A percentile compares a stretch with the other conserved stretches of the same genome.
Conservation (phyloP, 805 yeast species). For the Zygosaccharomyces rouxii region DNA sequence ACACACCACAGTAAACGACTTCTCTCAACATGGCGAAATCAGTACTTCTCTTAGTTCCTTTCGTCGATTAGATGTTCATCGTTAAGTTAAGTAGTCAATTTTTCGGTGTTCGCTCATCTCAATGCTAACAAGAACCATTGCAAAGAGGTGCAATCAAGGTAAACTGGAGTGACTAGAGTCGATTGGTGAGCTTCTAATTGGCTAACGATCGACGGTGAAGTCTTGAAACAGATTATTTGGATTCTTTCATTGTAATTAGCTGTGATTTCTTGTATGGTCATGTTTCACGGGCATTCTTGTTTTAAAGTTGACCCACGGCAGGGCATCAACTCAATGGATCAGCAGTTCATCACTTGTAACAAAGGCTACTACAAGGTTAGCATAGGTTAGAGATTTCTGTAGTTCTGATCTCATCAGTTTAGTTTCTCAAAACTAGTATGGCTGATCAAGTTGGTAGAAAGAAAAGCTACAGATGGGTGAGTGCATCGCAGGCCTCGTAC, state of each 20-base stretch:
- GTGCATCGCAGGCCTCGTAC: slow-evolving; percentile 39
- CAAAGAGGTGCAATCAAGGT: background rate
- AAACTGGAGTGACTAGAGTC: background rate
- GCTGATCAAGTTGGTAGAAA: slow-evolving; percentile 35
- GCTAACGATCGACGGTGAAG: background rate
- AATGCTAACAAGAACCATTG: background rate
- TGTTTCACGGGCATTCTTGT: slow-evolving; percentile 3
- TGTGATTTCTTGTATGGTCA: background rate
- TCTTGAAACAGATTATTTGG: background rate
- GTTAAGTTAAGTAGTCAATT: background rate
- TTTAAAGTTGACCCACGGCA: background rate
- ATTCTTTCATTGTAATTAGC: background rate
- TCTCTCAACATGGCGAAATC: slow-evolving; percentile 28
- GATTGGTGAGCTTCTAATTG: background rate
- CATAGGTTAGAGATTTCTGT: background rate
- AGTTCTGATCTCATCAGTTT: background rate
- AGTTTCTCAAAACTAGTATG: slow-evolving; percentile 3
- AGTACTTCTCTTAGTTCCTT: background rate
- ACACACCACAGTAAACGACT: slow-evolving; percentile 69
- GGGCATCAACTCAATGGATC: background rate
- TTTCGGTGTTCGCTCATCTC: background rate
- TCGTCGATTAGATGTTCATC: background rate
- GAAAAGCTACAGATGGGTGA: slow-evolving; percentile 41
- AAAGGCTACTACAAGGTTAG: background rate
- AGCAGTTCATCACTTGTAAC: background rate